A percentile compares a stretch with the other conserved stretches of the same genome.
These are phyloP conservation scores for Eremothecium coryli DNA, from an alignment of 1,139 yeast species.

Conservation along the genomic window DNA sequence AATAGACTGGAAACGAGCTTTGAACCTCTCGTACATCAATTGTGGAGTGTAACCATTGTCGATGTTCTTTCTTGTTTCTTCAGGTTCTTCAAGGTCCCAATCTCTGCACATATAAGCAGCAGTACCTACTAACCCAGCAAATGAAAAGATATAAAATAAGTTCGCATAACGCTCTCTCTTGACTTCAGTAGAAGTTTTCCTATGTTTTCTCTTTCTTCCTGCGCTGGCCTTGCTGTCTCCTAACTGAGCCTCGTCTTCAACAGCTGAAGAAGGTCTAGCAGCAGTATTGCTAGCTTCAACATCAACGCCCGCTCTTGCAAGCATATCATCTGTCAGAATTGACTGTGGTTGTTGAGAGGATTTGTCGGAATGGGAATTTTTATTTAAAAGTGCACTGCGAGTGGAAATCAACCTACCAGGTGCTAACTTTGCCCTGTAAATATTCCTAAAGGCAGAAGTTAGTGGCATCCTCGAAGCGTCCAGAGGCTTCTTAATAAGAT, in stretches of 20 bases:
- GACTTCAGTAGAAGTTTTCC: constrained; percentile 60
- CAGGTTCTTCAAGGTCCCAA: constrained; percentile 77
- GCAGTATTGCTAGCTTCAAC: constrained; percentile 29
- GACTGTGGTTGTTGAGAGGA: constrained; percentile 43
- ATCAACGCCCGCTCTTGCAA: constrained; percentile 78
- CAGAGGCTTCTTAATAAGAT: too few relatives aligned
- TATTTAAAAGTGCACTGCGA: too few relatives aligned
- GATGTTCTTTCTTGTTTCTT: constrained; percentile 41
- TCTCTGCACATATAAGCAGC: constrained; percentile 68
- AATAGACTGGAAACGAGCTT: constrained; percentile 61
- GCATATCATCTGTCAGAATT: constrained; percentile 69
- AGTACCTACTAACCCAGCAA: constrained; percentile 57
- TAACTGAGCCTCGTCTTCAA: constrained; percentile 17
- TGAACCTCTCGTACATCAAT: constrained; percentile 59
- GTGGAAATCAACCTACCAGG: too few relatives aligned
- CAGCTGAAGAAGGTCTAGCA: constrained; percentile 20
- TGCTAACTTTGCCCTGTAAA: too few relatives aligned
- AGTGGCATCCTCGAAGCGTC: too few relatives aligned
- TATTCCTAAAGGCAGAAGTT: too few relatives aligned
- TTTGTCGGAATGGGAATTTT: too few relatives aligned
- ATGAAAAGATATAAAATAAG: constrained; percentile 52
- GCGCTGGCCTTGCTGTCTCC: constrained; percentile 10
- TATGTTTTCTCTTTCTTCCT: constrained; percentile 33
- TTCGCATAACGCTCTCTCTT: constrained; percentile 61
- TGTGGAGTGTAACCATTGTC: constrained; percentile 62